Evolutionary conservation across 441 rosid species (phyloP), one percentile per base, ranked within the genome.

Genomic region (Syzygium malaccense): DNA sequence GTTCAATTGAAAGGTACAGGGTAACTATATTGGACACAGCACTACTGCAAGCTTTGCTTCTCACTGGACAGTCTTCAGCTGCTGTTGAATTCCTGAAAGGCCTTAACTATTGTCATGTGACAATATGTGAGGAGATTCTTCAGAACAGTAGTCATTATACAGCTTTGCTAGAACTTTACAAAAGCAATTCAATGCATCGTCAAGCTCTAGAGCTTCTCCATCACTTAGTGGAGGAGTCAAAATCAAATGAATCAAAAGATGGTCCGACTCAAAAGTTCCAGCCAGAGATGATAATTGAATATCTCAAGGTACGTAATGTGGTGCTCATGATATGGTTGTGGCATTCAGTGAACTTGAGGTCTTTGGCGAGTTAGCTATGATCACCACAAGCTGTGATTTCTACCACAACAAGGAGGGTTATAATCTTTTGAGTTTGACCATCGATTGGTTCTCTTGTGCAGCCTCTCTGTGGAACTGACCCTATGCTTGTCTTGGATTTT

Each of bases 391-490:
- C 80, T 7, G 45, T 3, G 49, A 20, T 71, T 5, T 0, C 80
- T 5, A 5, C 6, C 1, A 11, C 20, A 11, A 20, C 80, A 11
- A 3, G 0, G 26, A 41, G 49, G 48, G 5, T 20, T 20, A 37
- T 20, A 33, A 11, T 37, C 80, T 20, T 33, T 68, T 37, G 80
- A 71, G 28, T 19, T 33, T 71, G 80, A 71, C 49, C 26, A 19
- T 71, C 28, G 49, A 37, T 20, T 20, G 48, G 80, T 89, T 92
- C 55, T 89, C 88, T 66, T 90, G 86, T 94, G 94, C 93, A 96
- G 99, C 99, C 98, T 86, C 95, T 96, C 64, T 96, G 97, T 88
- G 94, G 92, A 85, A 92, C 96, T 78, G 99, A 98, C 85, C 99
- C 99, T 57, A 97, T 96, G 96, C 98, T 98, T 88, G 98, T 98